Base-by-base conservation (phyloP, 2,329 filamentous ascomycete genomes). In the Fusarium sp. region DNA sequence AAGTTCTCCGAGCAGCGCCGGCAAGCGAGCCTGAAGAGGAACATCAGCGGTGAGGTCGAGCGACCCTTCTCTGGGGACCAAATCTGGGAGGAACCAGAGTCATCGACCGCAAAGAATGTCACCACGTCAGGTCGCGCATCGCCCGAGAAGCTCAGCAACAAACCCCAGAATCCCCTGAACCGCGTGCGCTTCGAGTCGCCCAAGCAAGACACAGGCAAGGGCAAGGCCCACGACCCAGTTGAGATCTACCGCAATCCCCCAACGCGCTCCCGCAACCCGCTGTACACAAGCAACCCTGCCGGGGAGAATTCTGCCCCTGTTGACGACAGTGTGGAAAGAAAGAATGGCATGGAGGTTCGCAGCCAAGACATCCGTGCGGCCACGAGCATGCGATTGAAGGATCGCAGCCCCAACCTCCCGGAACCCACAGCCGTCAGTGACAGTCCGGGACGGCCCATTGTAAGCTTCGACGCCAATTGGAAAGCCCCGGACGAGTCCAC, bases 391-490 rank as follows among this genome's bases (percentile, higher is more conserved):
- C 93, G 88, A 81, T 86, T 96, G 73, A 95, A 91, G 81, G 94
- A 98, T 83, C 92, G 95, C 80, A 98, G 95, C 83, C 84, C 91
- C 66, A 97, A 94, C 81, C 87, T 98, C 71, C 96, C 95, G 31
- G 96, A 93, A 79, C 96, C 96, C 74, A 94, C 93, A 64, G 92
- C 94, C 79, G 95, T 98, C 83, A 98, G 95, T 85, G 93, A 98
- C 85, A 93, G 89, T 80, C 93, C 93, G 78, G 94, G 94, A 78
- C 91, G 96, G 81, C 96, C 96, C 73, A 98, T 98, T 87, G 96
- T 98, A 88, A 98, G 96, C 89, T 98, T 98, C 88, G 90, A 97
- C 84, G 90, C 90, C 79, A 90, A 93, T 81, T 98, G 94, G 92
- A 93, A 91, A 87, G 89, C 91, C 80, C 90, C 89, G 81, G 91